These are phyloP conservation scores for Haberlea rhodopensis DNA, from an alignment of 257 asterid species.

Conservation along the genomic window DNA sequence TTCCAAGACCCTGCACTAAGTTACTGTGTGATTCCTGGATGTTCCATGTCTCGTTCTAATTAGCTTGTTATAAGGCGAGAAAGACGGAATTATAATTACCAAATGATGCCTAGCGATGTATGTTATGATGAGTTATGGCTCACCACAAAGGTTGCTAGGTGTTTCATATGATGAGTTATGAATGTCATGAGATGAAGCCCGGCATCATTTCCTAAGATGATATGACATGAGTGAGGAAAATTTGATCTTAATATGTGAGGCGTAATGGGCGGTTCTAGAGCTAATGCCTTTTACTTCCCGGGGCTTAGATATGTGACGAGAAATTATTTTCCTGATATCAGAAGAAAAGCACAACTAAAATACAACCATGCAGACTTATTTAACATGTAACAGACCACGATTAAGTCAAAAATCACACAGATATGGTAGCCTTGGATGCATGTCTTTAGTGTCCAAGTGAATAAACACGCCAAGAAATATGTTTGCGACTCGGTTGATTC, in stretches of 20 bases:
- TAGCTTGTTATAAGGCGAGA: slow-evolving; percentile 1
- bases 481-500: slow-evolving; percentile 40
- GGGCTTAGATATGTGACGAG: background rate
- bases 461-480: slow-evolving; percentile 37
- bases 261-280: background rate
- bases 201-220: slow-evolving; percentile 7
- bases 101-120: slow-evolving; percentile 16
- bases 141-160: background rate
- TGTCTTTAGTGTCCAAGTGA: slow-evolving; percentile 37
- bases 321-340: background rate
- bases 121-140: slow-evolving; percentile 17
- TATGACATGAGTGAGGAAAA: background rate
- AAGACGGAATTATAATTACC: background rate
- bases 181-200: slow-evolving; percentile 18
- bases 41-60: background rate
- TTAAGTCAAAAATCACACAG: slow-evolving; percentile 21
- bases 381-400: slow-evolving; percentile 6
- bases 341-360: slow-evolving; percentile 2
- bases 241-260: background rate
- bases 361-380: slow-evolving; percentile 12
- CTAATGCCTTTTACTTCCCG: slow-evolving; percentile 10
- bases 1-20: slow-evolving; percentile 9
- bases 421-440: slow-evolving; percentile 49
- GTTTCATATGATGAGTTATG: slow-evolving; percentile 4
- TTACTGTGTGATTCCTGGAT: background rate